Percentiles rank a stretch among this genome's conserved stretches.
Conservation (phyloP, 768 basidiomycete genomes). For the Naganishia kalamii region DNA sequence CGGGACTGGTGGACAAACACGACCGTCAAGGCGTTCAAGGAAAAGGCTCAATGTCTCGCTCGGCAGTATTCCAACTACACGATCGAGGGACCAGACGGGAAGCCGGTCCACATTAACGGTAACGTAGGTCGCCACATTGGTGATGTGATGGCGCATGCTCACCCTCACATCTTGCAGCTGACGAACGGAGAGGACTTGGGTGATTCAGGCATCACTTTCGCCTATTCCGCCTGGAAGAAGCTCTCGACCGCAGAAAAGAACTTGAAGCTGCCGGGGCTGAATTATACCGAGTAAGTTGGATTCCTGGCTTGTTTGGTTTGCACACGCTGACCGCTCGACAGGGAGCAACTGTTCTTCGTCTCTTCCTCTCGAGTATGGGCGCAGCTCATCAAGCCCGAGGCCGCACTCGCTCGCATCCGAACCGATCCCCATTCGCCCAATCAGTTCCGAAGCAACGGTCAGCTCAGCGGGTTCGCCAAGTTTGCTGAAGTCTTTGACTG, state of each 20-base stretch:
- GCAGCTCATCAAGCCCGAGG: slow-evolving; percentile 67
- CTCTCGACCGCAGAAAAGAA: slow-evolving; percentile 56
- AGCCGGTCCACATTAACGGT: slow-evolving; percentile 72
- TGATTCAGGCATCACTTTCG: slow-evolving; percentile 48
- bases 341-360: slow-evolving; percentile 92
- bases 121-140: slow-evolving; percentile 53
- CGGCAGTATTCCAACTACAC: slow-evolving; percentile 83
- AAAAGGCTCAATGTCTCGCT: slow-evolving; percentile 79
- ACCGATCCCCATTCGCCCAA: slow-evolving; percentile 84
- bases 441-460: slow-evolving; percentile 74
- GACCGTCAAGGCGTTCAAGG: slow-evolving; percentile 75
- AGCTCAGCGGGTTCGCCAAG: slow-evolving; percentile 75
- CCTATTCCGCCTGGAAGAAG: slow-evolving; percentile 87
- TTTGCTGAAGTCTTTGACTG: slow-evolving; percentile 86
- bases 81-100: slow-evolving; percentile 77
- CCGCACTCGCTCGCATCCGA: slow-evolving; percentile 66
- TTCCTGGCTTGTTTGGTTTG: neutral
- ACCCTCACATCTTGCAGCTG: slow-evolving; percentile 23
- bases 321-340: slow-evolving; percentile 35
- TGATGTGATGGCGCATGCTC: neutral
- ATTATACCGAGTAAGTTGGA: slow-evolving; percentile 33
- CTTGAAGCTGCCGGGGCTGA: slow-evolving; percentile 66
- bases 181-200: slow-evolving; percentile 46
- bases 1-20: slow-evolving; percentile 86
- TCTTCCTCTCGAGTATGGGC: slow-evolving; percentile 86